Evolutionary conservation across 805 yeast species (phyloP).

Genomic region (Dipodascopsis uninucleata): DNA sequence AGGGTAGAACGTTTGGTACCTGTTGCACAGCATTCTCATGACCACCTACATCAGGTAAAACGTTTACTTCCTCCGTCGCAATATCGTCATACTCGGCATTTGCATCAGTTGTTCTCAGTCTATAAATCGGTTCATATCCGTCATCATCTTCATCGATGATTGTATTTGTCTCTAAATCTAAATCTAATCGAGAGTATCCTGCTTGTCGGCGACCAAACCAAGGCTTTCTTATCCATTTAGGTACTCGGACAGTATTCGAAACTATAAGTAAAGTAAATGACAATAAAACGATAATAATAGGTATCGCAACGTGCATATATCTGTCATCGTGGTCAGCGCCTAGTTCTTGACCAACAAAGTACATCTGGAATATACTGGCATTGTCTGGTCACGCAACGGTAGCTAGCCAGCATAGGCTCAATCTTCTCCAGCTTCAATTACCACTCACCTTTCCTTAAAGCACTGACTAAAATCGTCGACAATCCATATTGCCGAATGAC

Average conservation of each 20-base stretch:
- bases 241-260: constrained; percentile 18
- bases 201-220: constrained; percentile 6
- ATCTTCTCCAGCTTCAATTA: neutral
- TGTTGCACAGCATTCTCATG: no score
- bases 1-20: no score
- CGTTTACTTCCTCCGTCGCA: neutral
- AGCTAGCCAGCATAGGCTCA: neutral
- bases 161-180: constrained; percentile 5
- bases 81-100: constrained; percentile 20
- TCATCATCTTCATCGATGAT: constrained; percentile 15
- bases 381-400: neutral
- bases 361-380: no score
- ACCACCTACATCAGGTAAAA: neutral
- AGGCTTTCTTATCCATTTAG: constrained; percentile 7
- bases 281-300: constrained; percentile 28
- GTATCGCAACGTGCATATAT: constrained; percentile 33
- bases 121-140: constrained; percentile 14
- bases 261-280: constrained; percentile 23
- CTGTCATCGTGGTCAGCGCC: constrained; percentile 24
- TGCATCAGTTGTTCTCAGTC: constrained; percentile 23
- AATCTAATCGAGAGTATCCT: constrained; percentile 10
- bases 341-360: constrained; percentile 38
- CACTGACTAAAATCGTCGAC: constrained; percentile 60
- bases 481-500: constrained; percentile 44
- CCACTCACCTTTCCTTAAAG: constrained; percentile 43